A percentile compares a stretch with the other conserved stretches of the same genome.
These are phyloP conservation scores for Leccinum solheimii DNA, from an alignment of 1,284 basidiomycete genomes.

Conservation along the genomic window DNA sequence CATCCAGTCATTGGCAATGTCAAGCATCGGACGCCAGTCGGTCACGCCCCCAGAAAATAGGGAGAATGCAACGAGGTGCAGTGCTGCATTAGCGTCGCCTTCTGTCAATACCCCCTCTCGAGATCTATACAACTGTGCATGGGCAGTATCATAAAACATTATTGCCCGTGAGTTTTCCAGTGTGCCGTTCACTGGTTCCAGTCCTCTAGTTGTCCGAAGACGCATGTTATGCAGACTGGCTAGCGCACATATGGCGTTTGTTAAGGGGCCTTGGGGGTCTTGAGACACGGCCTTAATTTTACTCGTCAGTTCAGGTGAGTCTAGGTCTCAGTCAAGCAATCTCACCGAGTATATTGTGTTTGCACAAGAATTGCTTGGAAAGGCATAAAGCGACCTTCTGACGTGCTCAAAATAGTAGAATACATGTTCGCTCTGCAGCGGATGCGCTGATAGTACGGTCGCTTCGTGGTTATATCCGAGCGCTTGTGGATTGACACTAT, in stretches of 20 bases:
- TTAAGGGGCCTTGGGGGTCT: constrained; percentile 66
- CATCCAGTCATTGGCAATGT: constrained; percentile 72
- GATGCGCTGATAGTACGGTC: constrained; percentile 38
- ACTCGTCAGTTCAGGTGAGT: constrained; percentile 16
- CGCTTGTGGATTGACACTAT: constrained; percentile 19
- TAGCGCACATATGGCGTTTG: constrained; percentile 72
- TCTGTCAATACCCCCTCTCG: constrained; percentile 53
- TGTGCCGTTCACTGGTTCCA: constrained; percentile 53
- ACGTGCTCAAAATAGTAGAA: constrained; percentile 70
- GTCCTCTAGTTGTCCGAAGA: constrained; percentile 57
- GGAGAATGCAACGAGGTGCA: constrained; percentile 71
- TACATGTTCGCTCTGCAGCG: constrained; percentile 52
- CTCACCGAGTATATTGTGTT: constrained; percentile 63
- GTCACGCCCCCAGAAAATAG: constrained; percentile 61
- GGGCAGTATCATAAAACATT: constrained; percentile 67
- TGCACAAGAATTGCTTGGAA: constrained; percentile 55
- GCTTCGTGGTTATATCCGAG: constrained; percentile 26
- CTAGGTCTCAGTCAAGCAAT: constrained; percentile 5
- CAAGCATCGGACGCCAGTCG: constrained; percentile 67
- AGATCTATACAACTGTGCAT: constrained; percentile 43
- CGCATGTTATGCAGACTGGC: constrained; percentile 67
- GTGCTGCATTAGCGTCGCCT: constrained; percentile 68
- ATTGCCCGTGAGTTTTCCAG: constrained; percentile 59
- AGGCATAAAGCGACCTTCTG: constrained; percentile 57
- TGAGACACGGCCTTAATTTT: constrained; percentile 56